Evolutionary conservation across 768 basidiomycete genomes (phyloP).

Genomic region (Hericium rajendrae): DNA sequence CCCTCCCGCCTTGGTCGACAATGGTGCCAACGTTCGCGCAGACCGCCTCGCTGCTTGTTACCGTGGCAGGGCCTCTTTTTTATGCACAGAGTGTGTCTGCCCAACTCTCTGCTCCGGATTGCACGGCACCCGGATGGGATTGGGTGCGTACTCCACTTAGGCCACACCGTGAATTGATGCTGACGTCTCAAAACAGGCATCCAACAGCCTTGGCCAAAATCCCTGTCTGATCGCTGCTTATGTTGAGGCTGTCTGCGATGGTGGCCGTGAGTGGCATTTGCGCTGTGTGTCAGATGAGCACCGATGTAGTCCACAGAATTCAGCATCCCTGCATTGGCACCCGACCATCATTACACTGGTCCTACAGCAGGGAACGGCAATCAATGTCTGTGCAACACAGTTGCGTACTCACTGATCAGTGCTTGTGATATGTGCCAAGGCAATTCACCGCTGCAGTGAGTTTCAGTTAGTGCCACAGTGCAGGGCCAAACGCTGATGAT

Average conservation of each 20-base stretch:
- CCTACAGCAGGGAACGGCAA: neutral
- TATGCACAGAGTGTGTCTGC: too few relatives aligned
- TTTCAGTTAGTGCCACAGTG: neutral
- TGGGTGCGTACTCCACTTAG: too few relatives aligned
- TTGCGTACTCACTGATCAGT: constrained; percentile 18
- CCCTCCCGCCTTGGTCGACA: neutral
- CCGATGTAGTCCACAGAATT: neutral
- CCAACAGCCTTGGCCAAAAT: neutral
- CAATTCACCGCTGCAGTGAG: constrained; percentile 1
- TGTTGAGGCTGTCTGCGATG: neutral
- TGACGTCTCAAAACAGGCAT: too few relatives aligned
- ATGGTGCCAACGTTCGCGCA: neutral
- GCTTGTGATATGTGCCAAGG: constrained; percentile 20
- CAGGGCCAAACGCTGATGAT: neutral
- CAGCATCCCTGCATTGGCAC: neutral
- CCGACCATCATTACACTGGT: constrained; percentile 4
- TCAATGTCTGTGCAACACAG: constrained; percentile 18
- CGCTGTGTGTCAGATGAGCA: neutral
- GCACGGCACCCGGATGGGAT: too few relatives aligned
- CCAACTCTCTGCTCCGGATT: too few relatives aligned
- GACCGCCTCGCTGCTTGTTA: neutral
- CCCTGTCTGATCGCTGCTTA: neutral
- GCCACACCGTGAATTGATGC: too few relatives aligned
- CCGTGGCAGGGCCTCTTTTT: too few relatives aligned
- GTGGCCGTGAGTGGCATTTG: constrained; percentile 3